Conservation (phyloP, 257 asterid species). For the Fraxinus excelsior region DNA sequence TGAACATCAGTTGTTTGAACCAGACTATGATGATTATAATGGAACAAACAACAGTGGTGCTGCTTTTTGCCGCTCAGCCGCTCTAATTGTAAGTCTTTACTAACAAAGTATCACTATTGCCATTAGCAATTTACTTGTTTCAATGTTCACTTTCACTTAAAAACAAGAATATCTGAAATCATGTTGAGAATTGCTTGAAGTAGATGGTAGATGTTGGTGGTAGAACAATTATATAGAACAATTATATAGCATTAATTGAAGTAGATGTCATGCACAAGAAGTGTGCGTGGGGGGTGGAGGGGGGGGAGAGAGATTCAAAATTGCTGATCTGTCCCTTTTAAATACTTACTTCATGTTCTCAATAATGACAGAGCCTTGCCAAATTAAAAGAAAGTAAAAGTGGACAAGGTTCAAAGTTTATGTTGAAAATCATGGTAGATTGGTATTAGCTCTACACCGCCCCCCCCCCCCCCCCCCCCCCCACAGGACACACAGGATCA, state of each 20-base stretch:
- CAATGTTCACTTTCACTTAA: background rate
- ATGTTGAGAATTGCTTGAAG: background rate
- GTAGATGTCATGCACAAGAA: too few species aligned
- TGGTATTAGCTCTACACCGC: background rate
- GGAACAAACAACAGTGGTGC: slow-evolving; percentile 83
- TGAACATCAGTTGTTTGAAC: slow-evolving; percentile 86
- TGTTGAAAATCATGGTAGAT: background rate
- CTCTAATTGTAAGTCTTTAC: slow-evolving; percentile 72
- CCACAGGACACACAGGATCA: background rate
- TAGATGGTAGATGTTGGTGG: background rate
- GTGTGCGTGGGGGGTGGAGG: too few species aligned
- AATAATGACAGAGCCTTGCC: background rate
- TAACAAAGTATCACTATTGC: slow-evolving; percentile 3
- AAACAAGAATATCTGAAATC: slow-evolving; percentile 5
- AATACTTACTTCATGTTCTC: background rate
- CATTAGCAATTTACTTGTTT: slow-evolving; percentile 9
- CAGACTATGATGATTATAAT: slow-evolving; percentile 84
- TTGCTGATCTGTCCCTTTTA: background rate
- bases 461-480: background rate
- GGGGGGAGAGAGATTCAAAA: too few species aligned
- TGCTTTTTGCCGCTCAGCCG: slow-evolving; percentile 96
- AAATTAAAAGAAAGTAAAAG: too few species aligned
- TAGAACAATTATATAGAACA: too few species aligned
- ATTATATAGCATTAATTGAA: too few species aligned
- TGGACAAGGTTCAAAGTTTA: background rate